Conservation (phyloP, 768 basidiomycete species). For the Royoungia palumana region DNA sequence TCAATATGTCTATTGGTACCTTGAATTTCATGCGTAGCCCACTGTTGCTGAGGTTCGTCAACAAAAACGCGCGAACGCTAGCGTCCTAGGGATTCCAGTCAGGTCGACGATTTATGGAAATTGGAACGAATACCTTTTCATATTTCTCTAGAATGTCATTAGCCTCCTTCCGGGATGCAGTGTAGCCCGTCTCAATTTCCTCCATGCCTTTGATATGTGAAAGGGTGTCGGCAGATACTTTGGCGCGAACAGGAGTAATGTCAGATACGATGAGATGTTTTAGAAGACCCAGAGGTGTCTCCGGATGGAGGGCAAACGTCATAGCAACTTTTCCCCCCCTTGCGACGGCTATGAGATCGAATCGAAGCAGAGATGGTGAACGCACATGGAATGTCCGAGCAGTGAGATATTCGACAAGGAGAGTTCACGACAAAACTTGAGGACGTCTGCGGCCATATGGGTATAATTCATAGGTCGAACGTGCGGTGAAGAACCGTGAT, state of each 20-base stretch:
- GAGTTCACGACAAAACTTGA: slow-evolving; percentile 58
- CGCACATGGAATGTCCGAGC: slow-evolving; percentile 89
- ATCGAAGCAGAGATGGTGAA: slow-evolving; percentile 2
- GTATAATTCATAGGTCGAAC: slow-evolving; percentile 67
- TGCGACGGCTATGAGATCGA: slow-evolving; percentile 3
- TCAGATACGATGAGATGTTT: slow-evolving; percentile 71
- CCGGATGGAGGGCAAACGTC: slow-evolving; percentile 53
- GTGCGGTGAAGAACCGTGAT: slow-evolving; percentile 84
- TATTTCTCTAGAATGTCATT: slow-evolving; percentile 57
- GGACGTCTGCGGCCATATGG: slow-evolving; percentile 77
- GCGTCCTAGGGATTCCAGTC: slow-evolving; percentile 53
- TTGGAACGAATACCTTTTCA: slow-evolving; percentile 49
- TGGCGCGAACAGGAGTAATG: slow-evolving; percentile 67
- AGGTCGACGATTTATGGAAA: not conserved
- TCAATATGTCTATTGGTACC: slow-evolving; percentile 68
- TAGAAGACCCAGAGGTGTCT: slow-evolving; percentile 41
- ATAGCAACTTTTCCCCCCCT: slow-evolving; percentile 89
- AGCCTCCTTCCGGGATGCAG: slow-evolving; percentile 67
- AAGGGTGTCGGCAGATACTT: slow-evolving; percentile 59
- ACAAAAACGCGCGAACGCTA: slow-evolving; percentile 72
- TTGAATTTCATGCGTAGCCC: slow-evolving; percentile 55
- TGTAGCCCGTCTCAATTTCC: slow-evolving; percentile 55
- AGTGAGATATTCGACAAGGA: slow-evolving; percentile 62
- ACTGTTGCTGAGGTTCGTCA: slow-evolving; percentile 67
- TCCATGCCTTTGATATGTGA: slow-evolving; percentile 72